A percentile compares a stretch with the other conserved stretches of the same genome.
These are phyloP conservation scores for Chaetomiaceae sp. DNA, from an alignment of 2,329 filamentous ascomycete genomes.

Conservation along the genomic window DNA sequence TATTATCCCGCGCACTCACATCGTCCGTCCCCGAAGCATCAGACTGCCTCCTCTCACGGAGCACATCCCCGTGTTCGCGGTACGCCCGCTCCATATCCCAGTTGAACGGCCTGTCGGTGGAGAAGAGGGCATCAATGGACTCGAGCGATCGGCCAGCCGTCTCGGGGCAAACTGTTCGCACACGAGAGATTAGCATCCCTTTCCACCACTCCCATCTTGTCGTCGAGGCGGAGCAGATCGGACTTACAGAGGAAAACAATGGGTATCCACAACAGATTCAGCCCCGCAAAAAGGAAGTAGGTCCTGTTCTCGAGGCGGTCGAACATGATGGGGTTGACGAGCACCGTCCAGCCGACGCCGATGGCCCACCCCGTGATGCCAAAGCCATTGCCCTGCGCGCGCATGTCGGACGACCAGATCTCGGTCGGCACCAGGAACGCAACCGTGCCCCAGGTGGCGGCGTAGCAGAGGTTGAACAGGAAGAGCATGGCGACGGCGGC, in stretches of 20 bases:
- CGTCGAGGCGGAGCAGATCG: background rate
- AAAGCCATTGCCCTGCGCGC: conserved; percentile 57
- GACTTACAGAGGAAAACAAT: conserved; percentile 42
- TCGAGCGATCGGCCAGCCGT: conserved; percentile 45
- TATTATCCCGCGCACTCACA: conserved; percentile 10
- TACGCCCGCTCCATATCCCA: conserved; percentile 43
- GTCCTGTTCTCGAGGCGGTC: conserved; percentile 41
- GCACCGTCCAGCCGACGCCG: conserved; percentile 50
- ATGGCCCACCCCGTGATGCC: conserved; percentile 57
- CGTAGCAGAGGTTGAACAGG: conserved; percentile 48
- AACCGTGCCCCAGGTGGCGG: conserved; percentile 46
- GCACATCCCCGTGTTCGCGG: conserved; percentile 31
- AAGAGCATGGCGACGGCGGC: conserved; percentile 46
- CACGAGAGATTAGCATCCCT: conserved; percentile 28
- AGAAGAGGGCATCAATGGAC: conserved; percentile 47
- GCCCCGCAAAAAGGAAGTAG: conserved; percentile 48
- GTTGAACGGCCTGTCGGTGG: conserved; percentile 41
- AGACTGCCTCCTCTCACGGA: conserved; percentile 14
- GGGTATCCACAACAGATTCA: conserved; percentile 49
- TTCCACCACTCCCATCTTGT: no score
- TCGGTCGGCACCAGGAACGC: conserved; percentile 50
- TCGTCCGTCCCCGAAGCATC: conserved; percentile 6
- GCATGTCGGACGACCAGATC: conserved; percentile 52
- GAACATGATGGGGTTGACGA: conserved; percentile 52
- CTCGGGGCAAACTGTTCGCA: conserved; percentile 40